These are phyloP conservation scores for Capronia epimyces DNA, from an alignment of 2,329 filamentous ascomycete species.

Conservation along the genomic window DNA sequence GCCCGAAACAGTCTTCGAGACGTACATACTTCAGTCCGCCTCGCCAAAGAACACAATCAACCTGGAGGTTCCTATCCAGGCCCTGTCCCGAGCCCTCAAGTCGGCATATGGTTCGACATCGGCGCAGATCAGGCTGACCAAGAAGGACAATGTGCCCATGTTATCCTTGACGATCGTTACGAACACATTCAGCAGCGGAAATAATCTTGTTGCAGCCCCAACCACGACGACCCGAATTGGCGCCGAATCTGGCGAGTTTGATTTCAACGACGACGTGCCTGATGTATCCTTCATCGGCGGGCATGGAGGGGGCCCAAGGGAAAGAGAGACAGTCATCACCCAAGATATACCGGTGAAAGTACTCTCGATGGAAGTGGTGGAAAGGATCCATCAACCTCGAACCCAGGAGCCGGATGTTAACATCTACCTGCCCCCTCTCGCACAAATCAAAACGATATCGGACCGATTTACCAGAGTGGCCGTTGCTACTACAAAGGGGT, in stretches of 20 bases:
- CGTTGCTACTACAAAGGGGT: conserved; percentile 33
- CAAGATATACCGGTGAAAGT: conserved; percentile 96
- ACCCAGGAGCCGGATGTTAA: conserved; percentile 90
- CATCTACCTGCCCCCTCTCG: conserved; percentile 78
- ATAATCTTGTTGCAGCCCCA: conserved; percentile 41
- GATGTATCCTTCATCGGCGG: conserved; percentile 40
- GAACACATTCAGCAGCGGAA: conserved; percentile 54
- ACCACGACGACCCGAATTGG: conserved; percentile 20
- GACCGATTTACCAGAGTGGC: conserved; percentile 92
- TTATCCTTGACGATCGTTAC: conserved; percentile 86
- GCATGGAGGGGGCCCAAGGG: conserved; percentile 54
- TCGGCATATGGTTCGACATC: conserved; percentile 77
- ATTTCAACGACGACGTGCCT: conserved; percentile 35
- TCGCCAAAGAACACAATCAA: conserved; percentile 85
- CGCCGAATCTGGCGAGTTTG: conserved; percentile 24
- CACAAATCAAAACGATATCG: conserved; percentile 87
- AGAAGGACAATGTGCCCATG: conserved; percentile 80
- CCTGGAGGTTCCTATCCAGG: conserved; percentile 83
- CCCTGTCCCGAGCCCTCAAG: conserved; percentile 83
- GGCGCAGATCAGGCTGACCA: conserved; percentile 82
- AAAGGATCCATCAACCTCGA: conserved; percentile 86
- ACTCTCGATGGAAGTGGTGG: conserved; percentile 74
- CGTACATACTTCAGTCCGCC: conserved; percentile 78
- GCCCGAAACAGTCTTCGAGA: conserved; percentile 81
- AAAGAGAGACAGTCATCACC: conserved; percentile 85